Conservation (phyloP, 768 basidiomycete species). For the Sporobolomyces phaffii region DNA sequence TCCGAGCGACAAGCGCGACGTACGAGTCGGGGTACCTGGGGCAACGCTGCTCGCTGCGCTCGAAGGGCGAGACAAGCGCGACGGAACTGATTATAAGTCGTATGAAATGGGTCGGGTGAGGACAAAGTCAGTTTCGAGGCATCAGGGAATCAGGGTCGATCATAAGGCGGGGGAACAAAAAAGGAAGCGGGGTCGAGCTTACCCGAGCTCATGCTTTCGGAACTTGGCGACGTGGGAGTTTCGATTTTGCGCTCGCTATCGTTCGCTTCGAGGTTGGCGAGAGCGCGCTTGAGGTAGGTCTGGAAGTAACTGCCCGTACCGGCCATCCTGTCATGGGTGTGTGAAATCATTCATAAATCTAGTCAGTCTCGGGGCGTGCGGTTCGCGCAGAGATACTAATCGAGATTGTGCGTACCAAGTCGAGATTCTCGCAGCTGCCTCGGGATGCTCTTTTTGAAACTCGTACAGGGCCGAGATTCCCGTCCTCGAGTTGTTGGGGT, state of each 20-base stretch:
- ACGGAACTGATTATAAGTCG: too few relatives aligned
- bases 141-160: background rate
- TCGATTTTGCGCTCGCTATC: conserved; percentile 51
- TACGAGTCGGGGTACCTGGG: conserved; percentile 18
- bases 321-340: conserved; percentile 75
- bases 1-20: conserved; percentile 18
- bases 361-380: too few relatives aligned
- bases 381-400: too few relatives aligned
- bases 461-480: conserved; percentile 91
- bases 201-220: background rate
- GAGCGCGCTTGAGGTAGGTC: conserved; percentile 80
- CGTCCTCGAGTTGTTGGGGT: conserved; percentile 33
- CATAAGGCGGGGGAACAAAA: too few relatives aligned
- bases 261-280: conserved; percentile 80
- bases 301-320: conserved; percentile 83
- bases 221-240: conserved; percentile 5
- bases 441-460: conserved; percentile 81
- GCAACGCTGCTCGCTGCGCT: background rate
- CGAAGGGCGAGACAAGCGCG: conserved; percentile 12
- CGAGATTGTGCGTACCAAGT: conserved; percentile 33
- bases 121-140: too few relatives aligned
- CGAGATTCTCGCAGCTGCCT: conserved; percentile 43
- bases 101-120: too few relatives aligned
- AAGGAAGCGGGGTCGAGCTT: too few relatives aligned
- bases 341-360: too few relatives aligned